These are phyloP conservation scores for Dichotomopilus funicola DNA, from an alignment of 2,329 filamentous ascomycete genomes.

Conservation along the genomic window DNA sequence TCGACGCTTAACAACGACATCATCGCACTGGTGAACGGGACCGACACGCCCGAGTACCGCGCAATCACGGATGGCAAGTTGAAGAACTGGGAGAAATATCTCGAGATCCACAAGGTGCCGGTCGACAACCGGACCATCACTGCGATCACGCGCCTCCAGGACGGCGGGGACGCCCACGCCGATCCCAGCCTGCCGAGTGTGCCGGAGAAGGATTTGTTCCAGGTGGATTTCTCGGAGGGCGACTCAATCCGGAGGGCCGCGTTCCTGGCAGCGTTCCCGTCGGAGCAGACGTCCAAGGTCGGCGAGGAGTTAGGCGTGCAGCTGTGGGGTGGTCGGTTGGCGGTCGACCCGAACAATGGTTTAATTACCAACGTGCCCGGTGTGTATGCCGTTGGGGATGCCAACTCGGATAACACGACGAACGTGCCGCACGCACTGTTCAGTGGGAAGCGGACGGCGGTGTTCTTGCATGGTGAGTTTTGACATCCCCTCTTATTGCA, in stretches of 20 bases:
- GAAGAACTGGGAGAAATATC: slow-evolving; percentile 43
- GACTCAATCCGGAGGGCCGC: slow-evolving; percentile 40
- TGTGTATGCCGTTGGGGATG: slow-evolving; percentile 54
- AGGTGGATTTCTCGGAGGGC: slow-evolving; percentile 45
- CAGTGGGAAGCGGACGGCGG: slow-evolving; percentile 51
- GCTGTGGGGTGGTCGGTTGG: slow-evolving; percentile 39
- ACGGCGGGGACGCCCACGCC: slow-evolving; percentile 31
- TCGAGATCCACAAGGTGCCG: slow-evolving; percentile 43
- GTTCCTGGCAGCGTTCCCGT: slow-evolving; percentile 33
- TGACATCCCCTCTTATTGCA: neutral
- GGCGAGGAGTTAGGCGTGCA: slow-evolving; percentile 39
- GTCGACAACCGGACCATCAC: slow-evolving; percentile 52
- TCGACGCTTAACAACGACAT: slow-evolving; percentile 49
- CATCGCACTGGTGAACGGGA: slow-evolving; percentile 54
- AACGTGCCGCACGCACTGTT: slow-evolving; percentile 57
- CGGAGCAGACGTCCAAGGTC: slow-evolving; percentile 15
- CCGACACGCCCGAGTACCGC: slow-evolving; percentile 41
- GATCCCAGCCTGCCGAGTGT: slow-evolving; percentile 38
- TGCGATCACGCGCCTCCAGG: slow-evolving; percentile 39
- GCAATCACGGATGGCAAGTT: slow-evolving; percentile 33
- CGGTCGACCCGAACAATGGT: slow-evolving; percentile 35
- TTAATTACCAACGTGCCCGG: slow-evolving; percentile 46
- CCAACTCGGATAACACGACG: slow-evolving; percentile 52
- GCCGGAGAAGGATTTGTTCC: slow-evolving; percentile 49
- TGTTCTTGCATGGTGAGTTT: slow-evolving; percentile 49